These are phyloP conservation scores for Neospora caninum DNA, from an alignment of 169 alveolate genomes.

Conservation along the genomic window DNA sequence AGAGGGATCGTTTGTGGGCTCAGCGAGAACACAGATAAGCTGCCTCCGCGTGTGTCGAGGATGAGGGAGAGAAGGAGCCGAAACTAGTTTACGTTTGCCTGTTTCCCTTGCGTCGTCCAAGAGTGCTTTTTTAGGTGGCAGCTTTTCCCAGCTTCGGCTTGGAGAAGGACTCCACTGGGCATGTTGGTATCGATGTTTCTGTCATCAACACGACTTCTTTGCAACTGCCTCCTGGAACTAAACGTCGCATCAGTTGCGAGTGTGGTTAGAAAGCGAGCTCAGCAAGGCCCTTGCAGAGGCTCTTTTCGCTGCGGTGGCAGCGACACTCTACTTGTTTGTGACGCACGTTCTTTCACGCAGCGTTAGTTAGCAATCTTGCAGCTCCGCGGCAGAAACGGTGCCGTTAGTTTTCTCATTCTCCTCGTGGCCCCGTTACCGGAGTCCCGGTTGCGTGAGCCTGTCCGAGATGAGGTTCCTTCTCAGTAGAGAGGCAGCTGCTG, in stretches of 20 bases:
- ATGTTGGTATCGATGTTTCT: background rate
- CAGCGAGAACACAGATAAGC: background rate
- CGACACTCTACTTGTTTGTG: too few species aligned
- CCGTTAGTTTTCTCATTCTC: too few species aligned
- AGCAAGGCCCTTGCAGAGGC: too few species aligned
- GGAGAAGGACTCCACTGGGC: background rate
- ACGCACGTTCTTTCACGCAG: too few species aligned
- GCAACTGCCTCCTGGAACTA: conserved; percentile 3
- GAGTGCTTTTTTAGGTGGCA: background rate
- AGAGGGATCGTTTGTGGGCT: background rate
- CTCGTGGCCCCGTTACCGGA: too few species aligned
- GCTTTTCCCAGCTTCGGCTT: background rate
- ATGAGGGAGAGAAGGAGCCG: background rate
- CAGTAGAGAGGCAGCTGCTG: background rate
- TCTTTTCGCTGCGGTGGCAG: too few species aligned
- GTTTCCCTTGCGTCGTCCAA: background rate
- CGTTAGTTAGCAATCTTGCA: too few species aligned
- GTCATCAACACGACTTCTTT: background rate
- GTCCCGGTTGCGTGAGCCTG: too few species aligned
- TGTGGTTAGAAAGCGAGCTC: too few species aligned
- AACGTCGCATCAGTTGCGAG: background rate
- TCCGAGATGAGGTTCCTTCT: background rate
- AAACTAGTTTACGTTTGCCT: background rate
- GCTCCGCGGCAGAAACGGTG: too few species aligned
- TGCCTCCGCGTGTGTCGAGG: background rate